phyloP scores from a whole-genome alignment of 352 stramenopile genomes.

The Blastocystis sp. region DNA sequence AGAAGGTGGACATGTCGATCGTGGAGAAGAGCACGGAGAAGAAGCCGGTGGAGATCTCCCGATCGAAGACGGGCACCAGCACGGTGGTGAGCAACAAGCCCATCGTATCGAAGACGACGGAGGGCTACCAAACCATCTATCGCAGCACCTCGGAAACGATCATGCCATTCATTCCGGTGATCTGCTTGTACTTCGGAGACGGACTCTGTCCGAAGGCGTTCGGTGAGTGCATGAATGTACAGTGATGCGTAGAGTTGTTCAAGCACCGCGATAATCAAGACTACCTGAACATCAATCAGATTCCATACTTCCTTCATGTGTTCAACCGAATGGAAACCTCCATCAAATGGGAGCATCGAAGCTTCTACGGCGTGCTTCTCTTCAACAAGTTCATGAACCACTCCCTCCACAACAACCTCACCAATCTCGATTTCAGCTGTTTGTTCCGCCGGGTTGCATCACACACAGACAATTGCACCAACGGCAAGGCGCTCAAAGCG shows the following conservation, averaged over 20 bases:
- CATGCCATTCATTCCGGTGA: conserved; percentile 64
- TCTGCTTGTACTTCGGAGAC: conserved; percentile 67
- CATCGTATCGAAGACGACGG: conserved; percentile 60
- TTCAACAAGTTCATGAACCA: conserved; percentile 64
- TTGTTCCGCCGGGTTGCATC: not conserved
- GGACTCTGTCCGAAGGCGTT: conserved; percentile 33
- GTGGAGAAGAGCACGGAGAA: conserved; percentile 37
- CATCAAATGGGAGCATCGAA: conserved; percentile 62
- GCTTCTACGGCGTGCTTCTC: conserved; percentile 46
- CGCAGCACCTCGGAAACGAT: conserved; percentile 46
- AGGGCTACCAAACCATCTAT: conserved; percentile 57
- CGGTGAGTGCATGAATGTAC: not conserved
- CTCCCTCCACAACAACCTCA: conserved; percentile 51
- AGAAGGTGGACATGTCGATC: conserved; percentile 56
- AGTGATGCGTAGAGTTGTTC: conserved; percentile 52
- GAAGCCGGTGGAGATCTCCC: conserved; percentile 49
- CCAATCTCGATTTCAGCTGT: conserved; percentile 46
- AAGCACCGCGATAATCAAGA: conserved; percentile 63
- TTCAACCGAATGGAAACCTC: conserved; percentile 60
- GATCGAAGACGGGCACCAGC: conserved; percentile 15
- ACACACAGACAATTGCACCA: conserved; percentile 27
- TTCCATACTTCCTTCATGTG: conserved; percentile 57
- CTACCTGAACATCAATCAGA: conserved; percentile 57
- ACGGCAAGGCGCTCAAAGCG: conserved; percentile 17
- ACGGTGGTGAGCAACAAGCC: conserved; percentile 61